A percentile compares a stretch with the other conserved stretches of the same genome.
These are phyloP conservation scores for Phytophthora pini DNA, from an alignment of 352 stramenopile genomes.

Conservation along the genomic window DNA sequence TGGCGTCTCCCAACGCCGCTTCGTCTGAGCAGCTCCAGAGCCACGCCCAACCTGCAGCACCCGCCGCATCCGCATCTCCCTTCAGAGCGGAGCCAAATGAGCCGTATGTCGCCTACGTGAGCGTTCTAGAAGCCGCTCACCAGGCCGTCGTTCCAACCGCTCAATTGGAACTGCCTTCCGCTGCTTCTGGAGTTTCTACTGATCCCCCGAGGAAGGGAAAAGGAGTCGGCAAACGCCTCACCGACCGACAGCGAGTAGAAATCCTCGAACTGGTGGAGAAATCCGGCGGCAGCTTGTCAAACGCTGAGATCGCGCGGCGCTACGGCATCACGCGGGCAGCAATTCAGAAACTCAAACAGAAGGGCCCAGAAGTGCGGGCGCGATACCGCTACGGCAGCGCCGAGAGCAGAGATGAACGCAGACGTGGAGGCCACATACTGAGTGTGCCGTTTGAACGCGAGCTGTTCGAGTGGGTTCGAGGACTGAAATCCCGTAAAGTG, in stretches of 20 bases:
- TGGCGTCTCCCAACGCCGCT: background rate
- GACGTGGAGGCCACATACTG: conserved; percentile 44
- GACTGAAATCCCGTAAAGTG: conserved; percentile 52
- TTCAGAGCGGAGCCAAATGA: conserved; percentile 6
- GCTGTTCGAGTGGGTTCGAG: conserved; percentile 54
- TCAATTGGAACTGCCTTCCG: conserved; percentile 5
- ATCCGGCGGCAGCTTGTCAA: conserved; percentile 39
- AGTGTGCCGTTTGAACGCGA: conserved; percentile 50
- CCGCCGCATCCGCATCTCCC: background rate
- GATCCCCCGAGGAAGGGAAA: conserved; percentile 34
- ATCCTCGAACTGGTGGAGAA: conserved; percentile 59
- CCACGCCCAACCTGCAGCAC: background rate
- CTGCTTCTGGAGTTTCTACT: background rate
- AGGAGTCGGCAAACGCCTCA: conserved; percentile 49
- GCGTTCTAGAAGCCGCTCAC: conserved; percentile 11
- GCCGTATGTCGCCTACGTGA: background rate
- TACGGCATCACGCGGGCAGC: conserved; percentile 56
- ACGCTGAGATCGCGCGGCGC: conserved; percentile 49
- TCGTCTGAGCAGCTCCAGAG: conserved; percentile 2
- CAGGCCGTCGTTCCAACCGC: conserved; percentile 4
- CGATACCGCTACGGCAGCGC: conserved; percentile 53
- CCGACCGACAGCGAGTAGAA: conserved; percentile 54
- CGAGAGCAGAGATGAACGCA: conserved; percentile 42
- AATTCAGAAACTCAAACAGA: conserved; percentile 56
- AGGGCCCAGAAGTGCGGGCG: conserved; percentile 42